phyloP scores from a whole-genome alignment of 306 rosid species.

The Styphnolobium japonicum region DNA sequence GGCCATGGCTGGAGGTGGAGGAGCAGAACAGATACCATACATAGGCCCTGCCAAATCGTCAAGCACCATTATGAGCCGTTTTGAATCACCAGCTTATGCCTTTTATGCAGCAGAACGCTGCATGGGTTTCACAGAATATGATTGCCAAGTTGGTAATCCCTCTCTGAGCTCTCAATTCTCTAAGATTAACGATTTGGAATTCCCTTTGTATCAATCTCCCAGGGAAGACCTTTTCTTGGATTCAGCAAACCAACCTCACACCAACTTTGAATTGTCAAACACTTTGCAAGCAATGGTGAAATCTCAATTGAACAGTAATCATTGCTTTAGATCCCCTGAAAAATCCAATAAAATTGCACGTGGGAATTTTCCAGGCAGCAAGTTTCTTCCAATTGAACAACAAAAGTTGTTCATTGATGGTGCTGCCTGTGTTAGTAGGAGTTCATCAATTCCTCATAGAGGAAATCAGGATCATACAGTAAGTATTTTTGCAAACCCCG shows the following conservation, averaged over 20 bases:
- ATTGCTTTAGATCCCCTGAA: conserved; percentile 26
- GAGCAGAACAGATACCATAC: conserved; percentile 24
- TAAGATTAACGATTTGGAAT: conserved; percentile 39
- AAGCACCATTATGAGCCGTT: conserved; percentile 54
- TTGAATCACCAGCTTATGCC: conserved; percentile 71
- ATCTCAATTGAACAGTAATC: conserved; percentile 37
- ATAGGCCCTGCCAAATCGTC: conserved; percentile 27
- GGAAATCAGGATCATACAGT: conserved; percentile 57
- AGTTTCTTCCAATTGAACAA: conserved; percentile 36
- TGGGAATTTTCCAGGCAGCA: conserved; percentile 11
- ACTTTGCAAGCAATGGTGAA: conserved; percentile 66
- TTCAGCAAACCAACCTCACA: conserved; percentile 34
- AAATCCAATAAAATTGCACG: conserved; percentile 25
- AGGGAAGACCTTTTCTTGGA: conserved; percentile 35
- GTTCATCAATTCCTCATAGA: conserved; percentile 33
- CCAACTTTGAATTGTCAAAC: conserved; percentile 43
- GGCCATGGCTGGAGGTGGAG: conserved; percentile 36
- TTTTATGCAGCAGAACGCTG: conserved; percentile 74
- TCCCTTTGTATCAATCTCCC: conserved; percentile 51
- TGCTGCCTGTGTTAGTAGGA: conserved; percentile 21
- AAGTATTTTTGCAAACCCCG: conserved; percentile 15
- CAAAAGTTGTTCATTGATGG: conserved; percentile 34
- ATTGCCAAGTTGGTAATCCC: conserved; percentile 34
- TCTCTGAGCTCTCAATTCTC: conserved; percentile 29
- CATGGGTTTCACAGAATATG: conserved; percentile 67